Percentiles rank a stretch among this genome's conserved stretches.
These are phyloP conservation scores for Pseudocercospora musae DNA, from an alignment of 2,329 filamentous ascomycete species.

Conservation along the genomic window DNA sequence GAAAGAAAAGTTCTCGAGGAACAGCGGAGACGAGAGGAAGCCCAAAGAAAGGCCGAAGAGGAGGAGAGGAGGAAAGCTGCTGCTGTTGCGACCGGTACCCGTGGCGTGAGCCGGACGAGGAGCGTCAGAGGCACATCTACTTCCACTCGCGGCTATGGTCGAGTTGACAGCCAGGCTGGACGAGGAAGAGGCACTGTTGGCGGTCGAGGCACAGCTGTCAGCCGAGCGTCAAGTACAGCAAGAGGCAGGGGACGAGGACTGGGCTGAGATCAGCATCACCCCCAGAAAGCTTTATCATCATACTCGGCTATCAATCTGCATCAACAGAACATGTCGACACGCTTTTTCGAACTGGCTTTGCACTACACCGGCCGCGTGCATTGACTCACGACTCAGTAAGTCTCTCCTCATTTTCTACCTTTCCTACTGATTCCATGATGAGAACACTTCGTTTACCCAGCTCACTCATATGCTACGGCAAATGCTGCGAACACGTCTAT, in stretches of 20 bases:
- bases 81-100: constrained; percentile 41
- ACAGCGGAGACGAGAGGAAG: constrained; percentile 67
- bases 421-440: too few species aligned
- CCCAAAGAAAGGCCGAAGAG: constrained; percentile 52
- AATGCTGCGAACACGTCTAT: constrained; percentile 9
- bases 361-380: too few species aligned
- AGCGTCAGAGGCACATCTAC: constrained; percentile 31
- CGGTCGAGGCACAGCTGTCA: constrained; percentile 43
- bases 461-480: constrained; percentile 15
- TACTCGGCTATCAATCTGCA: neutral
- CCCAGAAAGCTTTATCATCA: neutral
- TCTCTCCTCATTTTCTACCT: too few species aligned
- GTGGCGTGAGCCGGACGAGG: constrained; percentile 35
- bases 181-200: constrained; percentile 51
- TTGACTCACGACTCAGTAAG: too few species aligned
- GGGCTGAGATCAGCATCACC: constrained; percentile 18
- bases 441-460: constrained; percentile 8
- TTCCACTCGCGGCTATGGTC: constrained; percentile 39
- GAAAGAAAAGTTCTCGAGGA: constrained; percentile 76
- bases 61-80: constrained; percentile 56
- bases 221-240: constrained; percentile 35
- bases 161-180: constrained; percentile 46
- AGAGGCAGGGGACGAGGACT: constrained; percentile 35
- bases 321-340: neutral
- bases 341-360: neutral